These are phyloP conservation scores for Aspergillus ruber DNA, from an alignment of 2,329 filamentous ascomycete genomes.

Conservation along the genomic window DNA sequence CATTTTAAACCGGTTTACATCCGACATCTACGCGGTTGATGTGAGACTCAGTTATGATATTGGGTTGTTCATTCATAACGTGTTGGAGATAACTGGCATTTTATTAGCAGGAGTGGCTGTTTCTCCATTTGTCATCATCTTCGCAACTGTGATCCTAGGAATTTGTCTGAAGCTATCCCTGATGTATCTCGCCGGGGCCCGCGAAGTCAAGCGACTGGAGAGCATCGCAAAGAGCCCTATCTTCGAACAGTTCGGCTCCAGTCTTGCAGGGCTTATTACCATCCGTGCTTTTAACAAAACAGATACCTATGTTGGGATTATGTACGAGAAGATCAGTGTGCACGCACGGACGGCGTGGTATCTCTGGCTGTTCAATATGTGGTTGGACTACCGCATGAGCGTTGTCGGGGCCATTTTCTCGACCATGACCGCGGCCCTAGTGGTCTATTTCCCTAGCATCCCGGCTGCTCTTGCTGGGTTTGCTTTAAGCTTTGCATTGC, in stretches of 20 bases:
- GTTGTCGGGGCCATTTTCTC: slow-evolving; percentile 66
- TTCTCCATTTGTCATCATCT: slow-evolving; percentile 57
- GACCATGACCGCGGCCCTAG: slow-evolving; percentile 57
- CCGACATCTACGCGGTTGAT: slow-evolving; percentile 68
- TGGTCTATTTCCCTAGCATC: slow-evolving; percentile 57
- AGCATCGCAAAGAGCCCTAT: slow-evolving; percentile 69
- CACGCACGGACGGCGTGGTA: slow-evolving; percentile 61
- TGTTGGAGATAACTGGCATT: slow-evolving; percentile 57
- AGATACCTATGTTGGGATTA: slow-evolving; percentile 59
- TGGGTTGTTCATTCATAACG: slow-evolving; percentile 54
- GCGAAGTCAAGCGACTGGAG: slow-evolving; percentile 58
- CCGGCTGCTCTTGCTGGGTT: slow-evolving; percentile 69
- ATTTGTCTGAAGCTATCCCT: slow-evolving; percentile 54
- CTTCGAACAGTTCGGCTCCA: slow-evolving; percentile 70
- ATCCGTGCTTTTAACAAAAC: slow-evolving; percentile 70
- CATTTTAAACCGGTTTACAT: slow-evolving; percentile 68
- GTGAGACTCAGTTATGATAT: slow-evolving; percentile 58
- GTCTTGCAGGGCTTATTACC: slow-evolving; percentile 64
- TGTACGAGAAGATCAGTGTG: slow-evolving; percentile 62
- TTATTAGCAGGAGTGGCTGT: slow-evolving; percentile 61
- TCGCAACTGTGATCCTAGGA: slow-evolving; percentile 53
- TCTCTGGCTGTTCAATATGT: slow-evolving; percentile 67
- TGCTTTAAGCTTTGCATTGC: slow-evolving; percentile 65
- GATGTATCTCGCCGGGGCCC: slow-evolving; percentile 59
- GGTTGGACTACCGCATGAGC: slow-evolving; percentile 70